phyloP scores from a whole-genome alignment of 2,329 filamentous ascomycete species.

The Colletotrichum cuscutae region DNA sequence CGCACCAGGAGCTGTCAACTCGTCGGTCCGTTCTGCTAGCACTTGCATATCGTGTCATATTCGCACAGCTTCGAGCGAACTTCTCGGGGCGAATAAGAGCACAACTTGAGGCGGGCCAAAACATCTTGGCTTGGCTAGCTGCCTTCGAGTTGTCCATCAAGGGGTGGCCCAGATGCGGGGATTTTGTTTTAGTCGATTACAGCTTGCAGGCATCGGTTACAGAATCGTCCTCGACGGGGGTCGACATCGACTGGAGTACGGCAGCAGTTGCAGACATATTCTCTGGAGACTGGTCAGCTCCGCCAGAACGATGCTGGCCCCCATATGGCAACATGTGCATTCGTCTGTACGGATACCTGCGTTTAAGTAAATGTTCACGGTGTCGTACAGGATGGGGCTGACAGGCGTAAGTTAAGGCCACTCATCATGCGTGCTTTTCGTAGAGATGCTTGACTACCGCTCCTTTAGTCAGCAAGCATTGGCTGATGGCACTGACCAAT shows the following conservation, averaged over 20 bases:
- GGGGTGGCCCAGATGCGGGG: constrained; percentile 24
- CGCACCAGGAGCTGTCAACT: neutral
- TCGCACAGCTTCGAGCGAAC: constrained; percentile 5
- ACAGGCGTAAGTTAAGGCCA: no score
- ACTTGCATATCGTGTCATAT: constrained; percentile 11
- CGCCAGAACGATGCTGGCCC: neutral
- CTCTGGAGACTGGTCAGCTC: neutral
- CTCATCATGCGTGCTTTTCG: neutral
- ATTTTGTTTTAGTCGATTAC: constrained; percentile 29
- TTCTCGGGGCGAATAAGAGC: constrained; percentile 19
- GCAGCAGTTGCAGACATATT: neutral
- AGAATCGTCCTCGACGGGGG: constrained; percentile 13
- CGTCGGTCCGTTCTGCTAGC: neutral
- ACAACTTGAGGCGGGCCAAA: neutral
- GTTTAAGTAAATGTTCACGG: no score
- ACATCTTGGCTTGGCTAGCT: constrained; percentile 9
- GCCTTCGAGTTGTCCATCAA: constrained; percentile 2
- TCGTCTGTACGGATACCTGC: neutral
- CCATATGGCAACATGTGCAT: neutral
- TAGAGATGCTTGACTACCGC: neutral
- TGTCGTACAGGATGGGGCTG: no score
- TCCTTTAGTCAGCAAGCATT: neutral
- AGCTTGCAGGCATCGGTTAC: constrained; percentile 18
- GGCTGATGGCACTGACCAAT: neutral
- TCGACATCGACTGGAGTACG: constrained; percentile 2